Evolutionary conservation across 2,329 filamentous ascomycete genomes (phyloP).

Genomic region (Purpureocillium lavendulum): DNA sequence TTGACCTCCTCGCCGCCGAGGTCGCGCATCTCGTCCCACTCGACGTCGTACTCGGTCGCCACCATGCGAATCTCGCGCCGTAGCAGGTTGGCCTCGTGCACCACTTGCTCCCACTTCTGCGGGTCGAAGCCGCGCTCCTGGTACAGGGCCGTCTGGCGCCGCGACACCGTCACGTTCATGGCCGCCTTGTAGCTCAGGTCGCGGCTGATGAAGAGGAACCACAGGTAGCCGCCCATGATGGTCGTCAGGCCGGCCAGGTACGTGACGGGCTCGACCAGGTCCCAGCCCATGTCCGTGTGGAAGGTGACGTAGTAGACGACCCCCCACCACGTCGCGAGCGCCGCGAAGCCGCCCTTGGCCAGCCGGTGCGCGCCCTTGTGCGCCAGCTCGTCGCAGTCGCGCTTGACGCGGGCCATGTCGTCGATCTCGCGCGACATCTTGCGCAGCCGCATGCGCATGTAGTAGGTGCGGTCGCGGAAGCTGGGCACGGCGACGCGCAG

Average conservation of each 20-base stretch:
- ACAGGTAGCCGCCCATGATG: conserved; percentile 83
- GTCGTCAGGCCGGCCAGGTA: conserved; percentile 82
- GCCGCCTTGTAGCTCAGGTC: conserved; percentile 82
- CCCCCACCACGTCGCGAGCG: conserved; percentile 72
- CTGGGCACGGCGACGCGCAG: conserved; percentile 76
- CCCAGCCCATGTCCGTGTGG: conserved; percentile 75
- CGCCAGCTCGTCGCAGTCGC: conserved; percentile 71
- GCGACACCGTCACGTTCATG: conserved; percentile 77
- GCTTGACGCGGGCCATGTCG: conserved; percentile 63
- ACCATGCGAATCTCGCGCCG: conserved; percentile 72
- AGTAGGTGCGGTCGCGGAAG: conserved; percentile 86
- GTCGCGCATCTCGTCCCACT: conserved; percentile 74
- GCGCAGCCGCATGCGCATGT: conserved; percentile 67
- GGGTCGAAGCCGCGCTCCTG: conserved; percentile 67
- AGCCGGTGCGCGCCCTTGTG: conserved; percentile 70
- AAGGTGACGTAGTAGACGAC: conserved; percentile 67
- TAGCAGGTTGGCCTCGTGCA: conserved; percentile 72
- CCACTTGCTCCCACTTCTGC: conserved; percentile 65
- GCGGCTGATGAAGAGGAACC: conserved; percentile 88
- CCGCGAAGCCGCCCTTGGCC: conserved; percentile 69
- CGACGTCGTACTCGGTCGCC: conserved; percentile 81
- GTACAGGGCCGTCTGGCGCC: conserved; percentile 71
- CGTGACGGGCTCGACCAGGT: conserved; percentile 83
- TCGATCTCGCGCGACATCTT: conserved; percentile 64
- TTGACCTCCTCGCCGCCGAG: conserved; percentile 60